These are phyloP conservation scores for Tricholoma terreum DNA, from an alignment of 768 basidiomycete genomes.

Conservation along the genomic window DNA sequence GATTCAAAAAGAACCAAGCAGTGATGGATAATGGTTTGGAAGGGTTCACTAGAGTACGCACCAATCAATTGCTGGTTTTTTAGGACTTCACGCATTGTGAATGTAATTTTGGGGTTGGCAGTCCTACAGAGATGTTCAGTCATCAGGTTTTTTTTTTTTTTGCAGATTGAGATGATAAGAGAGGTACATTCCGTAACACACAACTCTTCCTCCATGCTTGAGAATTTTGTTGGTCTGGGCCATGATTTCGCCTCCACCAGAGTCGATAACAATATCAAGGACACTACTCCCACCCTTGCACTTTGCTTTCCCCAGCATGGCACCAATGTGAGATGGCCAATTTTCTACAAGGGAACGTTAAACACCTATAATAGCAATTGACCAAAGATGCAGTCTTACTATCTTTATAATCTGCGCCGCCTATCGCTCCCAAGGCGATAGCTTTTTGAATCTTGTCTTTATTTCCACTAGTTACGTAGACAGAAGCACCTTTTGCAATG, in stretches of 20 bases:
- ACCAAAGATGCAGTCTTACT: constrained; percentile 35
- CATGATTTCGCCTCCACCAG: constrained; percentile 67
- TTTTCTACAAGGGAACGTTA: constrained; percentile 29
- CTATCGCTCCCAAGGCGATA: constrained; percentile 64
- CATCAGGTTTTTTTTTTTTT: neutral
- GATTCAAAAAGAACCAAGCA: constrained; percentile 1
- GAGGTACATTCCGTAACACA: constrained; percentile 66
- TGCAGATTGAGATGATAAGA: neutral
- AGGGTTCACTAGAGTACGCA: constrained; percentile 26
- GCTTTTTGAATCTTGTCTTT: constrained; percentile 70
- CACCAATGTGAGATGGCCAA: constrained; percentile 50
- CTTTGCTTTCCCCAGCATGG: constrained; percentile 34
- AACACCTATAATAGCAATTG: neutral
- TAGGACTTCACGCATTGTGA: constrained; percentile 79
- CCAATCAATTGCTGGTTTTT: constrained; percentile 74
- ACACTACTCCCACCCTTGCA: constrained; percentile 22
- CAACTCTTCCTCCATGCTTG: constrained; percentile 54
- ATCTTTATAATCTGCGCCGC: constrained; percentile 72
- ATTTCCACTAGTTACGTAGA: constrained; percentile 79
- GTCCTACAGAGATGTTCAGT: constrained; percentile 45
- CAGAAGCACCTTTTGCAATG: constrained; percentile 68
- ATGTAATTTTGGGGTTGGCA: constrained; percentile 49
- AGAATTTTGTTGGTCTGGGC: constrained; percentile 45
- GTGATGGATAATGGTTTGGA: constrained; percentile 1
- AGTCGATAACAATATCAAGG: constrained; percentile 67